Base-by-base conservation (phyloP, 805 yeast genomes). In the Kluyveromyces wickerhamii region DNA sequence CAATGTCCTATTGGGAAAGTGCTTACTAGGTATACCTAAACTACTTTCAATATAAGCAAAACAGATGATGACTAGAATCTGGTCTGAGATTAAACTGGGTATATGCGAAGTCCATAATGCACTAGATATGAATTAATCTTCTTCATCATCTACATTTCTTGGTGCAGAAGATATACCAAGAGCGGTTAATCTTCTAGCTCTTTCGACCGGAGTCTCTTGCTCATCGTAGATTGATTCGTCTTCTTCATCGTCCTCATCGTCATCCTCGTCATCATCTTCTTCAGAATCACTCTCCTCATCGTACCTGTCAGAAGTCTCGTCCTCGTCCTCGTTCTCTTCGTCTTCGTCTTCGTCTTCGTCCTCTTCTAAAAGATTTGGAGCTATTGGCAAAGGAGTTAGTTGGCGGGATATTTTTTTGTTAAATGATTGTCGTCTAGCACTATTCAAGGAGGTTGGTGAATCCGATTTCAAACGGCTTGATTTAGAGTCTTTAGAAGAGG, bases 151-250 rank as follows among this genome's bases (percentile, higher is more conserved):
- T 11, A 59, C 62, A 32, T 61, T 53, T 39, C 71, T 62, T 19
- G 62, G 57, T 3, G 60, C 64, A 6, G 59, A 48, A 15, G 56
- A 51, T 29, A 58, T 54, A 2, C 79, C 79, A 40, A 74, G 57
- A 0, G 79, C 79, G 4, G 72, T 71, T 37, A 81, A 54, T 39
- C 88, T 66, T 47, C 88, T 69, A 25, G 65, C 63, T 37, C 72
- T 68, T 52, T 81, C 88, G 16, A 76, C 73, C n/a, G 66, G 79
- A 0, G 86, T 78, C 52, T 80, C 88, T 3, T 47, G 44, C 22
- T 58, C 58, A 20, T 39, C 51, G 15, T 42, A 52, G 7, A 41
- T 42, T 3, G 39, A 54, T 6, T 47, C 59, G n/a, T 49, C 61
- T 32, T 54, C 56, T 21, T 41, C 45, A 7, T 38, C 41, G n/a